Conservation (phyloP, 495 filamentous ascomycete genomes). For the Cairneyella variabilis region DNA sequence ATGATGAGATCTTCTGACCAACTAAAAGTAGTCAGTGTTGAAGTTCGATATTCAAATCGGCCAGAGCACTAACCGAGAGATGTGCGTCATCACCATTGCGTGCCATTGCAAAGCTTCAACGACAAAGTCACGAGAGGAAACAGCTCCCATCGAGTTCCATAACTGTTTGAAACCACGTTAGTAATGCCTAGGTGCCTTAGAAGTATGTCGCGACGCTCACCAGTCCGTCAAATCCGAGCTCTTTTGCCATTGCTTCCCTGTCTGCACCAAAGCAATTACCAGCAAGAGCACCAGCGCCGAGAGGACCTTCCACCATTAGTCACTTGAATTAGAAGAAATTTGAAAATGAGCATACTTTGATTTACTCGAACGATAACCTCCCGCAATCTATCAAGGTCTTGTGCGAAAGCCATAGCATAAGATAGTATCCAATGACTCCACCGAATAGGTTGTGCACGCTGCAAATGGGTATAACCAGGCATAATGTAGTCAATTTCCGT, state of each 20-base stretch:
- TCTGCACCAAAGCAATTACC: constrained; percentile 91
- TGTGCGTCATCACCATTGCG: constrained; percentile 76
- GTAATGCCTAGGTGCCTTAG: not conserved
- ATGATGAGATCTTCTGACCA: constrained; percentile 91
- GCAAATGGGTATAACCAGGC: constrained; percentile 86
- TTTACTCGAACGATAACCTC: constrained; percentile 78
- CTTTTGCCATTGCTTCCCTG: constrained; percentile 80
- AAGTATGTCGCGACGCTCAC: not conserved
- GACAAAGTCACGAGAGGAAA: constrained; percentile 81
- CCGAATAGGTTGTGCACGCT: constrained; percentile 85
- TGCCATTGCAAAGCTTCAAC: constrained; percentile 92
- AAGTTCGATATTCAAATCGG: too few species aligned
- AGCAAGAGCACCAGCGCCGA: constrained; percentile 85
- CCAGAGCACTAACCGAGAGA: constrained; percentile 58
- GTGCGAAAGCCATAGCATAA: constrained; percentile 71
- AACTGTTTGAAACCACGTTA: too few species aligned
- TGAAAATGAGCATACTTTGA: constrained; percentile 33
- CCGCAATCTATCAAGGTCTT: constrained; percentile 75
- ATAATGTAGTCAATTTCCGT: constrained; percentile 58
- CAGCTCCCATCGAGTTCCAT: constrained; percentile 82
- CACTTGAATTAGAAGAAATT: not conserved
- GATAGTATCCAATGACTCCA: constrained; percentile 88
- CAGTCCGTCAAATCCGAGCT: constrained; percentile 82
- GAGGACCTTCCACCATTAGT: constrained; percentile 37
- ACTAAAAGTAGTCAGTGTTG: too few species aligned